A percentile compares a stretch with the other conserved stretches of the same genome.
phyloP scores from a whole-genome alignment of 257 asterid species.

The Vinca minor region DNA sequence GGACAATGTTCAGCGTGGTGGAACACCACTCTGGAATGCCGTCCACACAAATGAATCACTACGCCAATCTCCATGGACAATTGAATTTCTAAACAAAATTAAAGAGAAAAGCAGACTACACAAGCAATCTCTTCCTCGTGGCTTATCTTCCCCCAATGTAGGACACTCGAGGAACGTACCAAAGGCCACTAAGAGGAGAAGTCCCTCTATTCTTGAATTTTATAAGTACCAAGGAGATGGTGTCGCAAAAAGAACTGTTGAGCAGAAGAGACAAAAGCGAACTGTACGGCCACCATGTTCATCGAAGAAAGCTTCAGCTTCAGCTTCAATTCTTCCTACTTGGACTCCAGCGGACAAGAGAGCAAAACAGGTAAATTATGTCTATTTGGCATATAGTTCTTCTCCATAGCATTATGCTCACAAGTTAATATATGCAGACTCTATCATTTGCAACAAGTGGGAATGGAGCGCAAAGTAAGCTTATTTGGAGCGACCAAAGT shows the following conservation, averaged over 20 bases:
- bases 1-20: conserved; percentile 27
- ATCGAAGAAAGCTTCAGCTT: conserved; percentile 37
- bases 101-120: conserved; percentile 76
- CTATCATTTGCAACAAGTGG: conserved; percentile 70
- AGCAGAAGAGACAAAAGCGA: conserved; percentile 47
- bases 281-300: conserved; percentile 34
- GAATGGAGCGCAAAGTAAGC: conserved; percentile 80
- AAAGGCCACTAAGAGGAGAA: conserved; percentile 51
- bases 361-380: conserved; percentile 60
- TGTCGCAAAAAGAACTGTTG: conserved; percentile 36
- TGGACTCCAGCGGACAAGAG: conserved; percentile 85
- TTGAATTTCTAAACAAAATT: conserved; percentile 79
- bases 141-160: conserved; percentile 42
- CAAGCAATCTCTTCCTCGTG: conserved; percentile 48
- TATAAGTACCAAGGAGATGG: conserved; percentile 62
- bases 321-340: conserved; percentile 35
- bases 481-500: conserved; percentile 60
- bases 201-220: conserved; percentile 76
- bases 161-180: conserved; percentile 37
- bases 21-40: conserved; percentile 65
- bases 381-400: conserved; percentile 10
- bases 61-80: conserved; percentile 87
- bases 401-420: conserved; percentile 17
- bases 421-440: conserved; percentile 46
- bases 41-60: conserved; percentile 47